Base-by-base conservation (phyloP, 306 rosid species). In the Purshia tridentata region DNA sequence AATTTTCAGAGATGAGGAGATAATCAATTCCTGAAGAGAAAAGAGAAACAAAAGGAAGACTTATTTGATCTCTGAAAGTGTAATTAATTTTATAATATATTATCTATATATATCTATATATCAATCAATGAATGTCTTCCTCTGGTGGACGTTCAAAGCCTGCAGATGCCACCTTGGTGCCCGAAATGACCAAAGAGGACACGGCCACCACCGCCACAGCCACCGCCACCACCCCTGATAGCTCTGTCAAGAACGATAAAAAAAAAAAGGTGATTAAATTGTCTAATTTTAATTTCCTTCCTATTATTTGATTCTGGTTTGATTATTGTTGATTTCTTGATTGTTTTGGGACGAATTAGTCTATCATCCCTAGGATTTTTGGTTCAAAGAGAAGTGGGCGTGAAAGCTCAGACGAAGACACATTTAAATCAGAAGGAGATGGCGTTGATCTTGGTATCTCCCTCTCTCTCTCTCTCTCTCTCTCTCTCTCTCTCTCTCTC, bases 351-450 rank as follows among this genome's bases (percentile, higher is more conserved):
- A 10, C 70, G 0, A 82, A 29, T 29, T 29, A 93, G 98, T 93
- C 89, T 70, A 77, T 90, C 53, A 73, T 90, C 69, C 93, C 97
- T 4, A 87, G 90, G 91, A 77, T 90, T 67, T 93, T 93, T 20
- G 86, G 91, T 74, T 87, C 93, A 52, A 93, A 79, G 82, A 50
- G 74, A 84, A 46, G 42, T 49, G 92, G 82, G 14, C 74, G 79
- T 66, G 78, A 83, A 79, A 74, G 85, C 73, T 60, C 86, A 4
- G 96, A 87, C 5, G 91, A 85, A 10, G 92, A 87, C 39, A 22
- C 78, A 16, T 42, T 72, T 67, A 86, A 77, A 76, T 80, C 84
- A 12, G 86, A 82, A 48, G 84, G 61, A 57, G 86, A 86, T 47
- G 86, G 79, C 45, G 7, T 67, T 64, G 50, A 81, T 81, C 50